These are phyloP conservation scores for Fusarium pseudonygamai DNA, from an alignment of 2,329 filamentous ascomycete species.

Conservation along the genomic window DNA sequence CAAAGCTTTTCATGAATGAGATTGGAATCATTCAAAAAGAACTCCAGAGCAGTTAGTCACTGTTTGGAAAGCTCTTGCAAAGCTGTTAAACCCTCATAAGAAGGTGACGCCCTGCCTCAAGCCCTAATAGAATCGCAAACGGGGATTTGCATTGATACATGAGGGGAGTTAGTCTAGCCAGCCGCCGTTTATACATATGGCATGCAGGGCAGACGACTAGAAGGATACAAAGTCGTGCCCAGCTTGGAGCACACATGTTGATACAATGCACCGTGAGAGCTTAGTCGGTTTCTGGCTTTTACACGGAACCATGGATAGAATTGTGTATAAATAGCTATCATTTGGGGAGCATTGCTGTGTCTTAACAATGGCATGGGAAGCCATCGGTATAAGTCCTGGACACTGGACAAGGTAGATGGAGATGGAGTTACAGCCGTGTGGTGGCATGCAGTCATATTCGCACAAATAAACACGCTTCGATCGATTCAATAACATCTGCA, in stretches of 20 bases:
- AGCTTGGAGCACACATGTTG: conserved; percentile 33
- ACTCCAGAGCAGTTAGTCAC: conserved; percentile 52
- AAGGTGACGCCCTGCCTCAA: conserved; percentile 13
- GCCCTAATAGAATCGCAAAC: conserved; percentile 14
- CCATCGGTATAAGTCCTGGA: conserved; percentile 11
- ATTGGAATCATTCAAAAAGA: conserved; percentile 61
- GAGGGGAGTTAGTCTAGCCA: conserved; percentile 13
- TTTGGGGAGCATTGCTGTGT: conserved; percentile 21
- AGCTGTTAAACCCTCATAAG: conserved; percentile 17
- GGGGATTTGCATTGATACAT: conserved; percentile 15
- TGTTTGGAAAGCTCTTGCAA: conserved; percentile 7
- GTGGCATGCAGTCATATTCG: conserved; percentile 33
- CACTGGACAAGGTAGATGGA: conserved; percentile 8
- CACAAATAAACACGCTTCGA: conserved; percentile 32
- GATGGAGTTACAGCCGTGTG: conserved; percentile 23
- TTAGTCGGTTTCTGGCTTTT: conserved; percentile 12
- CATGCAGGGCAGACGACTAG: conserved; percentile 10
- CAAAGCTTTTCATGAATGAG: conserved; percentile 62
- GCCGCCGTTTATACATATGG: conserved; percentile 8
- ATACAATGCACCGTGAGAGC: conserved; percentile 20
- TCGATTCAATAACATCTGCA: neutral
- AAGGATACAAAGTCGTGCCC: conserved; percentile 30
- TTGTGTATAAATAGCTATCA: conserved; percentile 33
- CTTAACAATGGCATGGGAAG: conserved; percentile 9
- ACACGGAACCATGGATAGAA: conserved; percentile 35